phyloP scores from a whole-genome alignment of 768 basidiomycete genomes.

The Kwoniella bestiolae region DNA sequence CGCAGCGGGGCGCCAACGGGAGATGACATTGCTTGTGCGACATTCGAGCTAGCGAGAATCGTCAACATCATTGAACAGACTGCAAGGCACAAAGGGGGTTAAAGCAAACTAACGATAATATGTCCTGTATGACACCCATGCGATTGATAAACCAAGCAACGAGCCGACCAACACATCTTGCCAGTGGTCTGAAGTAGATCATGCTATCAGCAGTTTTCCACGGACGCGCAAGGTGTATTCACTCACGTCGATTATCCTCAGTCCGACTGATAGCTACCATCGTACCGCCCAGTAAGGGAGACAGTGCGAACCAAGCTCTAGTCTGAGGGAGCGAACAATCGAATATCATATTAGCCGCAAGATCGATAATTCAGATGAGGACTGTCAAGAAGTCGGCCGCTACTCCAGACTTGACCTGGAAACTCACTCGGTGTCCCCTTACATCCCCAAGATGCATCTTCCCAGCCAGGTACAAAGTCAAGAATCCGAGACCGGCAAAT shows the following conservation, averaged over 20 bases:
- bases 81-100: too few species aligned
- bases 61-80: not conserved
- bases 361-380: too few species aligned
- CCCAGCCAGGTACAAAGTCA: slow-evolving; percentile 85
- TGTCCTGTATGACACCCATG: slow-evolving; percentile 54
- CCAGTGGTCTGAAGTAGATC: slow-evolving; percentile 73
- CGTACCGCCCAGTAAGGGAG: slow-evolving; percentile 74
- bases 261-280: slow-evolving; percentile 68
- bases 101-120: slow-evolving; percentile 54
- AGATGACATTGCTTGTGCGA: slow-evolving; percentile 51
- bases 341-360: not conserved
- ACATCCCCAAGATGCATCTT: slow-evolving; percentile 89
- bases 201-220: slow-evolving; percentile 5
- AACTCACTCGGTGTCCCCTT: slow-evolving; percentile 65
- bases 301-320: slow-evolving; percentile 74
- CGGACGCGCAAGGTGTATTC: not conserved
- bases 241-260: slow-evolving; percentile 86
- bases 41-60: slow-evolving; percentile 40
- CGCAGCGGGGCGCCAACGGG: slow-evolving; percentile 48
- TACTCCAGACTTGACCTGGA: slow-evolving; percentile 56
- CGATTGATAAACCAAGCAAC: slow-evolving; percentile 69
- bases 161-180: slow-evolving; percentile 84
- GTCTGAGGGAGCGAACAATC: slow-evolving; percentile 29
- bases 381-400: too few species aligned
- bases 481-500: slow-evolving; percentile 88